phyloP scores from a whole-genome alignment of 2,329 filamentous ascomycete species.

The Albifimbria verrucaria region DNA sequence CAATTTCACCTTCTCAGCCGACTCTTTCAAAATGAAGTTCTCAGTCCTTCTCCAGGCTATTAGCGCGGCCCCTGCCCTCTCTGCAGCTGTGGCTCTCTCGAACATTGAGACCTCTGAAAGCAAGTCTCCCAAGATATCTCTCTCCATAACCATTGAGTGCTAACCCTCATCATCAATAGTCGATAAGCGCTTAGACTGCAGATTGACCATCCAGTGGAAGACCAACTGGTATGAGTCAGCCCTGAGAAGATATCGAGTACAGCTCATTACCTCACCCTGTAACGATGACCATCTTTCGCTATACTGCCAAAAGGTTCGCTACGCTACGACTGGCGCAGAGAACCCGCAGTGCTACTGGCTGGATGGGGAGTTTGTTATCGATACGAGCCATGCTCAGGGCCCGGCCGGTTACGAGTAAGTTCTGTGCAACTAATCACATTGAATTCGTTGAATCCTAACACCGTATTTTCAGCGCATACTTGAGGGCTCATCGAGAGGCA shows the following conservation, averaged over 20 bases:
- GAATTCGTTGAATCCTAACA: neutral
- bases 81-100: neutral
- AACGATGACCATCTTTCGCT: neutral
- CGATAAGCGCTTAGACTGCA: neutral
- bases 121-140: neutral
- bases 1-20: neutral
- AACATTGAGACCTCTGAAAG: neutral
- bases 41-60: neutral
- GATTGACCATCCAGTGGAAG: too few relatives aligned
- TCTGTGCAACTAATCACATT: neutral
- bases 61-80: neutral
- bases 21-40: neutral
- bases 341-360: neutral
- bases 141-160: neutral
- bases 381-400: neutral
- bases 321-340: neutral
- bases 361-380: neutral
- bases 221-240: too few relatives aligned
- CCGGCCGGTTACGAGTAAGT: neutral
- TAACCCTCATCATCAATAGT: neutral
- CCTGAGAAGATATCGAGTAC: too few relatives aligned
- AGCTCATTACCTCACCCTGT: too few relatives aligned
- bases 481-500: neutral
- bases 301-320: neutral
- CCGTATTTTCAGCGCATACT: neutral